Base-by-base conservation (phyloP, 2,329 filamentous ascomycete species). In the Allantophomopsis lycopodina region DNA sequence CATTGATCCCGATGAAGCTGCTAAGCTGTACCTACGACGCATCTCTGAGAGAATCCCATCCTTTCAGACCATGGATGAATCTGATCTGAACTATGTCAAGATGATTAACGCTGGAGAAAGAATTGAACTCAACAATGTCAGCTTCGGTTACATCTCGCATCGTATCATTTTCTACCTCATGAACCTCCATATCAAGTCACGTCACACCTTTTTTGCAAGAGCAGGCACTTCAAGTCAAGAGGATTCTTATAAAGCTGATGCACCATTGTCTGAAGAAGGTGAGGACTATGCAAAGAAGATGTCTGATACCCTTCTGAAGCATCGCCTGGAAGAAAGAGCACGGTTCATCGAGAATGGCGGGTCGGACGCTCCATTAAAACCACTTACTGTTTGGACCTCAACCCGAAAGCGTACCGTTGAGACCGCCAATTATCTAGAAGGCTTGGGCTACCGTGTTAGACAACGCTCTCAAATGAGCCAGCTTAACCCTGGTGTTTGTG, bases 81-180 rank as follows among this genome's bases (percentile, higher is more conserved):
- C 73, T 21, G 88, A 96, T 48, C 71, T 98, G 46, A 94, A 96
- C 58, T 98, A 89, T 63, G 89, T 98, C 64, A 95, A 94, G 66
- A 95, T 98, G 89, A 94, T 96, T 57, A 98, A 98, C 50, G 91
- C 91, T 7, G 91, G 91, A 35, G 78, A 89, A 55, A 79, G 86
- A 49, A 82, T 98, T 55, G 82, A 89, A 51, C 89, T 96, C 61
- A 98, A 98, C 64, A 95, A 96, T 49, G 84, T 91, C 57, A 88
- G 82, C 55, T 96, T 98, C 59, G 89, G 88, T 51, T 98, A 98
- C 55, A 72, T 98, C 23, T 94, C 88, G 1, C 88, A 98, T 58
- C 79, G 91, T 44, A 98, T 98, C 48, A 89, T 98, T 40, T 98
- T 98, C 62, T 98, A 96, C 60, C 76, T 98, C 36, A 84, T 94